A percentile compares a stretch with the other conserved stretches of the same genome.
Conservation (phyloP, 2,329 filamentous ascomycete genomes). For the Fusarium coicis region DNA sequence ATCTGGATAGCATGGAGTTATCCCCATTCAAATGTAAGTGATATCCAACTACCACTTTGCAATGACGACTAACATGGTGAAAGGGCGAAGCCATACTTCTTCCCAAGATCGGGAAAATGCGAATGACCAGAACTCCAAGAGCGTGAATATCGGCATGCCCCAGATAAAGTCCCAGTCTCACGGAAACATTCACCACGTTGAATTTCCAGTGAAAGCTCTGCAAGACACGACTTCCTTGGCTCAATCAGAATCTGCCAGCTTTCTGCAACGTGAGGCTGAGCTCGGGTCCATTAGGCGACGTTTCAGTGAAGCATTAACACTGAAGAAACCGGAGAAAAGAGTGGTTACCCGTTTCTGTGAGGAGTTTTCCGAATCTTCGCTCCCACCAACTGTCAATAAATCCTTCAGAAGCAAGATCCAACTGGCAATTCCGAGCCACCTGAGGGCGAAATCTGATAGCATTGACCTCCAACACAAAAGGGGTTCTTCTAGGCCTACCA, state of each 20-base stretch:
- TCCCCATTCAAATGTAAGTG: constrained; percentile 50
- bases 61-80: neutral
- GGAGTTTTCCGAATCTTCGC: constrained; percentile 43
- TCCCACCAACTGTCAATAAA: constrained; percentile 19
- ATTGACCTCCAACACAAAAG: neutral
- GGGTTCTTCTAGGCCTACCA: neutral
- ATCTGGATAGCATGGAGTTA: constrained; percentile 50
- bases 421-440: constrained; percentile 47
- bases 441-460: constrained; percentile 33
- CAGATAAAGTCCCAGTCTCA: neutral
- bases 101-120: constrained; percentile 40
- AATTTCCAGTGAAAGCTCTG: neutral
- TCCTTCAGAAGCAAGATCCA: constrained; percentile 53
- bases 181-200: neutral
- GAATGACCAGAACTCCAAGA: constrained; percentile 8
- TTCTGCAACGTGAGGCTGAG: constrained; percentile 52
- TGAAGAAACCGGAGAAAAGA: constrained; percentile 44
- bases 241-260: constrained; percentile 52
- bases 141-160: neutral
- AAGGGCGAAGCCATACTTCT: constrained; percentile 21
- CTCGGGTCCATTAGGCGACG: constrained; percentile 53
- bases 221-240: constrained; percentile 24
- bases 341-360: constrained; percentile 56
- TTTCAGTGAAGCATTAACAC: constrained; percentile 51
- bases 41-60: no score